phyloP scores from a whole-genome alignment of 768 basidiomycete genomes.

The Cystobasidiopsis lactophilus region DNA sequence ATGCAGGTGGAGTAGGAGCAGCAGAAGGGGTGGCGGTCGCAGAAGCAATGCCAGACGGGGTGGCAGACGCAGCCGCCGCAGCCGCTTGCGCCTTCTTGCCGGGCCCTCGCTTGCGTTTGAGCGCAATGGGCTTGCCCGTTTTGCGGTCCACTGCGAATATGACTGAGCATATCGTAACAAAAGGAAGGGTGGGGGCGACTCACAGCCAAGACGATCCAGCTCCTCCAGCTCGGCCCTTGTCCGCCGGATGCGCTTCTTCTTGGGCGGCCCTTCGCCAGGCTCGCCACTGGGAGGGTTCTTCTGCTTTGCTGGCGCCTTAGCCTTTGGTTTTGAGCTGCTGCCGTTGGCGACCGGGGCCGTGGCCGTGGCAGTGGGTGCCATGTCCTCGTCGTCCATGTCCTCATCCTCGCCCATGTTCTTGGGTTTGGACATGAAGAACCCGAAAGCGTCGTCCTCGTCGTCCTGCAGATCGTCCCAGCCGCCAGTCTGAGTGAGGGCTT shows the following conservation, averaged over 20 bases:
- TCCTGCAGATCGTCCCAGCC: constrained; percentile 1
- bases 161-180: too few species aligned
- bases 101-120: too few species aligned
- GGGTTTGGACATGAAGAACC: constrained; percentile 8
- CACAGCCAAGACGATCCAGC: neutral
- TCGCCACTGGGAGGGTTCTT: neutral
- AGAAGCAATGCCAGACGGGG: too few species aligned
- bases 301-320: neutral
- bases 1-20: too few species aligned
- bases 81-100: too few species aligned
- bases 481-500: neutral
- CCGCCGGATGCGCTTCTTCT: constrained; percentile 2
- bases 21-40: too few species aligned
- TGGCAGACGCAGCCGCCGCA: too few species aligned
- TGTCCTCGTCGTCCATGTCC: constrained; percentile 20
- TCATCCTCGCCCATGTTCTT: constrained; percentile 16
- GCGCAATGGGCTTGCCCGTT: too few species aligned
- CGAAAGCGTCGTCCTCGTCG: constrained; percentile 11
- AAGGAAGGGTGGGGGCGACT: too few species aligned
- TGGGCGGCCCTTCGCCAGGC: neutral
- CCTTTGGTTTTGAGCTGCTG: neutral
- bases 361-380: neutral
- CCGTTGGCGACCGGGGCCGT: neutral
- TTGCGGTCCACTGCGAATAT: too few species aligned
- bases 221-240: constrained; percentile 2